Evolutionary conservation across 225 moss, liverwort and hornwort genomes (phyloP).

Genomic region (Asterella californica): DNA sequence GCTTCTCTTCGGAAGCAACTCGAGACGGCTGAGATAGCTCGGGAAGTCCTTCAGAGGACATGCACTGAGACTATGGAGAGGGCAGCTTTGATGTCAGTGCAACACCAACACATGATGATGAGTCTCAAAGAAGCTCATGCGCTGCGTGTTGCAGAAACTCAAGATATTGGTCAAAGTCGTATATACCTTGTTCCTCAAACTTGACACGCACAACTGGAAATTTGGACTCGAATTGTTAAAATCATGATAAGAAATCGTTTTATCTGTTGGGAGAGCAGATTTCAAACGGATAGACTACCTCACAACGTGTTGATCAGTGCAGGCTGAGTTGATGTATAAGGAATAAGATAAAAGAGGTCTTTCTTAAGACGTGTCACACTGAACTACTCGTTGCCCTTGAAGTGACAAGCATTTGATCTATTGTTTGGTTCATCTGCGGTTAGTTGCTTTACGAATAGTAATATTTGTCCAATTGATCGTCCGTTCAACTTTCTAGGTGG

Average conservation of each 20-base stretch:
- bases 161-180: conserved; percentile 24
- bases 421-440: neutral
- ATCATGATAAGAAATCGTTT: neutral
- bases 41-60: conserved; percentile 46
- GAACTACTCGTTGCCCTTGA: neutral
- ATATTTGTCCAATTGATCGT: neutral
- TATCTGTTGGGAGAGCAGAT: neutral
- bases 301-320: neutral
- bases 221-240: neutral
- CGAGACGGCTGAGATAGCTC: conserved; percentile 31
- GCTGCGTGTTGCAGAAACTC: conserved; percentile 18
- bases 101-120: conserved; percentile 52
- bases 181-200: neutral
- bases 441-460: neutral
- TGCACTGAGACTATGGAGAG: conserved; percentile 54
- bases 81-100: conserved; percentile 50
- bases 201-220: neutral
- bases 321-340: no score
- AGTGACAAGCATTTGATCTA: neutral
- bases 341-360: no score
- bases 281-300: neutral
- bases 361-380: no score
- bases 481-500: neutral
- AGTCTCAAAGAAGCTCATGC: conserved; percentile 40
- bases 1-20: conserved; percentile 40